Evolutionary conservation across 2,329 filamentous ascomycete species (phyloP).

Genomic region (Cladosporium sp.): DNA sequence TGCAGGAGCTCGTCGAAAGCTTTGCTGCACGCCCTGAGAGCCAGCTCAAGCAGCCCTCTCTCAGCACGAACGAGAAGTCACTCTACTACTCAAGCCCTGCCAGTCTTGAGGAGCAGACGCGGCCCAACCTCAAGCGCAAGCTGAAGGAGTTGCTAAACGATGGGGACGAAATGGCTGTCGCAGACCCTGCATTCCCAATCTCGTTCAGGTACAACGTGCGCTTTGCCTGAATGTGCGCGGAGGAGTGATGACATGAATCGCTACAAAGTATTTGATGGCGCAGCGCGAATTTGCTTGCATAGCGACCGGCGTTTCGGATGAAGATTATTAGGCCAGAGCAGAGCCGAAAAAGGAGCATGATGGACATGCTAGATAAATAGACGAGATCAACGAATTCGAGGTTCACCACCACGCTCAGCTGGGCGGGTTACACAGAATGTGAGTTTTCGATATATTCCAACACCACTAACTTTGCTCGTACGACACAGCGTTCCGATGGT

Average conservation of each 20-base stretch:
- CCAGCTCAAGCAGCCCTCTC: conserved; percentile 90
- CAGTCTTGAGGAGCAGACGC: conserved; percentile 79
- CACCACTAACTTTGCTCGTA: neutral
- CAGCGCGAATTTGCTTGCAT: conserved; percentile 11
- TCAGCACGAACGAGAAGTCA: conserved; percentile 78
- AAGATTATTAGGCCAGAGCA: neutral
- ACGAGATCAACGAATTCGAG: neutral
- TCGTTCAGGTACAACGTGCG: conserved; percentile 64
- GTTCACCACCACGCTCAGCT: neutral
- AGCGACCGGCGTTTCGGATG: conserved; percentile 16
- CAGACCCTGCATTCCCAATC: conserved; percentile 79
- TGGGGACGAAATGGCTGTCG: conserved; percentile 88
- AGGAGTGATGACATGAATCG: neutral
- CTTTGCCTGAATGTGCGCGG: conserved; percentile 38
- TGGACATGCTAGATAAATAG: neutral
- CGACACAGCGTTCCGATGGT: neutral
- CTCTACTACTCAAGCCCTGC: conserved; percentile 87
- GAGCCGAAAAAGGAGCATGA: neutral
- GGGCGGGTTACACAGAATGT: neutral
- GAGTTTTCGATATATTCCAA: neutral
- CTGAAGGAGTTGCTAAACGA: conserved; percentile 74
- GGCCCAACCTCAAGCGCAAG: conserved; percentile 78
- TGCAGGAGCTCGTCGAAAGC: conserved; percentile 83
- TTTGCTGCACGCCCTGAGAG: conserved; percentile 82
- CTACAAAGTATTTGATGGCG: neutral